These are phyloP conservation scores for Nannochloris sp. DNA, from an alignment of 139 green algal genomes.

Conservation along the genomic window DNA sequence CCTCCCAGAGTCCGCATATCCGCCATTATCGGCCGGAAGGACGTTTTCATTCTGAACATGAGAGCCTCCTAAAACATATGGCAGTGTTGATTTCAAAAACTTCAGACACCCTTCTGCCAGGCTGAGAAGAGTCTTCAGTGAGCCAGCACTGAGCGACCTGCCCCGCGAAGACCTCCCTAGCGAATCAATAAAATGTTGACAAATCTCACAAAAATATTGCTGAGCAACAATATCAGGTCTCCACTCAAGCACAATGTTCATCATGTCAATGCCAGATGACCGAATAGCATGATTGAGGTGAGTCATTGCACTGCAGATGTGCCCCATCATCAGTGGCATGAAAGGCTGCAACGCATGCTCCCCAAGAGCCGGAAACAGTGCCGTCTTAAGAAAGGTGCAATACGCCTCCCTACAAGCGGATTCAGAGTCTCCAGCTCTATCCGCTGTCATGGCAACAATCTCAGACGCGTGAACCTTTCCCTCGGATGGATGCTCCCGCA, in stretches of 20 bases:
- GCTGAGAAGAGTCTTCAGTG: constrained; percentile 36
- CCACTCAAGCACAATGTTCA: constrained; percentile 58
- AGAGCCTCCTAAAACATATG: neutral
- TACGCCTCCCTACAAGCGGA: constrained; percentile 34
- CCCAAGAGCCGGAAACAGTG: constrained; percentile 43
- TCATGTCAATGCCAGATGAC: constrained; percentile 43
- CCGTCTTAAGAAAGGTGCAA: constrained; percentile 32
- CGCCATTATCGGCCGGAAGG: no score
- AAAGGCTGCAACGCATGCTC: constrained; percentile 52
- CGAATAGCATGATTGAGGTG: constrained; percentile 29
- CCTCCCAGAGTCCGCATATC: no score
- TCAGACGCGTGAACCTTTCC: constrained; percentile 16
- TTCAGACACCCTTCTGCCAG: constrained; percentile 13
- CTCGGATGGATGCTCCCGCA: constrained; percentile 47
- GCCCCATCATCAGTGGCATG: constrained; percentile 68
- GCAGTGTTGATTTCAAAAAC: constrained; percentile 11
- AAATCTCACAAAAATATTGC: constrained; percentile 30
- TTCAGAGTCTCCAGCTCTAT: constrained; percentile 53
- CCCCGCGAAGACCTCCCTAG: constrained; percentile 38
- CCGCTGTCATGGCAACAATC: constrained; percentile 26
- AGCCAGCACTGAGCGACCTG: constrained; percentile 44
- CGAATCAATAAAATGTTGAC: constrained; percentile 52
- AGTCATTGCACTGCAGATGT: constrained; percentile 64
- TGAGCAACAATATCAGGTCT: constrained; percentile 36
- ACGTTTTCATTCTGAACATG: no score